Percentiles rank a stretch among this genome's conserved stretches.
phyloP scores from a whole-genome alignment of 495 filamentous ascomycete genomes.

The Podospora sp. region DNA sequence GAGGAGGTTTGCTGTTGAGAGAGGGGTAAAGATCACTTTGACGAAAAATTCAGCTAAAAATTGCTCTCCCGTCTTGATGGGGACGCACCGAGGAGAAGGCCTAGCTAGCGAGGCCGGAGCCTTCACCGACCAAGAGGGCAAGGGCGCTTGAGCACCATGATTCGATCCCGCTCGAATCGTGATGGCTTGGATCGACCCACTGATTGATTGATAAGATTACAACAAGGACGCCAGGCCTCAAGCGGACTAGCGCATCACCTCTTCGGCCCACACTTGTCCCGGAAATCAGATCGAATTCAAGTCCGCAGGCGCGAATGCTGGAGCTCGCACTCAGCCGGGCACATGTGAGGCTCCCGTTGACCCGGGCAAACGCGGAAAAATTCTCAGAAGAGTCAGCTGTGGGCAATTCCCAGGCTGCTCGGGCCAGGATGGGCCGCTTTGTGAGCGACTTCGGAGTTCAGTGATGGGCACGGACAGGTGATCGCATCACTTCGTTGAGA shows the following conservation, averaged over 20 bases:
- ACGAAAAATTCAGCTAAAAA: constrained; percentile 9
- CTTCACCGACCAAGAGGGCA: constrained; percentile 11
- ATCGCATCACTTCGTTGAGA: background rate
- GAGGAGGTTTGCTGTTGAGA: background rate
- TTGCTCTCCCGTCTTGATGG: constrained; percentile 3
- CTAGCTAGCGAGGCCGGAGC: constrained; percentile 25
- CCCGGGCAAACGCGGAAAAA: background rate
- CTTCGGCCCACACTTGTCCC: background rate
- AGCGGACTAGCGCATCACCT: constrained; percentile 12
- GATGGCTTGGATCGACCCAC: constrained; percentile 30
- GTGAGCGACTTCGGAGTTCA: background rate
- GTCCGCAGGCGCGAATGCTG: background rate
- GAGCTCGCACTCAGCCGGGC: background rate
- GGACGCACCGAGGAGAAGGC: background rate
- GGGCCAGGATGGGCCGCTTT: background rate
- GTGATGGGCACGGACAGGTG: background rate
- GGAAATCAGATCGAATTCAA: constrained; percentile 3
- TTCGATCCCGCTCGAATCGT: constrained; percentile 27
- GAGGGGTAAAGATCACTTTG: constrained; percentile 3
- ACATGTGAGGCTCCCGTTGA: background rate
- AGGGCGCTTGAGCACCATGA: constrained; percentile 22
- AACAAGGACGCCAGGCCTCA: constrained; percentile 13
- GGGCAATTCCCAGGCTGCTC: background rate
- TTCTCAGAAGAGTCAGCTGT: background rate
- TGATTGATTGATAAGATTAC: constrained; percentile 46